phyloP scores from a whole-genome alignment of 805 yeast genomes.

The Saturnispora hagleri region DNA sequence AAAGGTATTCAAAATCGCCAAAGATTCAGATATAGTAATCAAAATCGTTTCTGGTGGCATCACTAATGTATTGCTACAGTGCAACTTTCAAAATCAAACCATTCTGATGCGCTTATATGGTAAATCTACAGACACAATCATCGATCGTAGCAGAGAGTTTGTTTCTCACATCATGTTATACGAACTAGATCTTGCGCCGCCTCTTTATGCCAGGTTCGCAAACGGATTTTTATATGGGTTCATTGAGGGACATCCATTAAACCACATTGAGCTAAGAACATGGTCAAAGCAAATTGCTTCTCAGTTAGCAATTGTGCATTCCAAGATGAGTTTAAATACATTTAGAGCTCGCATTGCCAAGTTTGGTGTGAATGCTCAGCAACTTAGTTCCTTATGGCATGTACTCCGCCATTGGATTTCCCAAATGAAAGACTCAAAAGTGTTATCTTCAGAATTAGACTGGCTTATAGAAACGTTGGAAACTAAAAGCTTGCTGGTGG shows the following conservation, averaged over 20 bases:
- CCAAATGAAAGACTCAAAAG: conserved; percentile 32
- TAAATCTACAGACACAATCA: conserved; percentile 59
- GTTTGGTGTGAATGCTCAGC: conserved; percentile 1
- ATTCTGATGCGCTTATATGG: conserved; percentile 64
- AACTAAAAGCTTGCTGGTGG: conserved; percentile 43
- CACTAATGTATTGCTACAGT: conserved; percentile 49
- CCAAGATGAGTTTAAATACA: conserved; percentile 12
- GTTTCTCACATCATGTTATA: conserved; percentile 58
- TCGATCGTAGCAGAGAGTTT: conserved; percentile 66
- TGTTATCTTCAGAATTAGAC: conserved; percentile 38
- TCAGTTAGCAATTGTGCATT: conserved; percentile 65
- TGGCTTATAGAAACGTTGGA: conserved; percentile 43
- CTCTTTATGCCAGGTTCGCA: conserved; percentile 55
- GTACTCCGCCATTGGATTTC: conserved; percentile 62
- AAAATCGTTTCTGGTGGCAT: conserved; percentile 38
- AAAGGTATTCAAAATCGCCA: not conserved
- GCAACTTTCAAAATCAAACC: conserved; percentile 26
- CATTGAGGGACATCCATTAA: conserved; percentile 53
- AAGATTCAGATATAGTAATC: not conserved
- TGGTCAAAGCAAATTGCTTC: conserved; percentile 43
- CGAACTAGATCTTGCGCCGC: conserved; percentile 55
- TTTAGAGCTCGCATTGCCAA: not conserved
- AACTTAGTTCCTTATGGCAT: conserved; percentile 42
- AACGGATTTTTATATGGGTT: conserved; percentile 70
- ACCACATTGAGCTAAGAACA: conserved; percentile 39